phyloP scores from a whole-genome alignment of 129 eudicot genomes.

The Erigeron canadensis region DNA sequence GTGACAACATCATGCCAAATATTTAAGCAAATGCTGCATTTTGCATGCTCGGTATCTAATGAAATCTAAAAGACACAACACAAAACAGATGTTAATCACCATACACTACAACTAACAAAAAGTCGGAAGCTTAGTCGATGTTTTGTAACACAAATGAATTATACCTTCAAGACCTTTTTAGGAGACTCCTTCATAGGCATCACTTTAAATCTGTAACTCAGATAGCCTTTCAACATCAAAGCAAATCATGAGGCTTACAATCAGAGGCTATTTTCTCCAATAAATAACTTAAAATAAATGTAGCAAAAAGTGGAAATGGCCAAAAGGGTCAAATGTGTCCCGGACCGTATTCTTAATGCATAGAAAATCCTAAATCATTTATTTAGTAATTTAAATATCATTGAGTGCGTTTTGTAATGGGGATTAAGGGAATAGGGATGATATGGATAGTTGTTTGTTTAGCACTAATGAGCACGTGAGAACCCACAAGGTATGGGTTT shows the following conservation, averaged over 20 bases:
- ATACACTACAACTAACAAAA: neutral
- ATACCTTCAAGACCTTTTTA: slow-evolving; percentile 56
- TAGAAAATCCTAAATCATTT: neutral
- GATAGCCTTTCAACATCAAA: slow-evolving; percentile 46
- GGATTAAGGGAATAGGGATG: neutral
- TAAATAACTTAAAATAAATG: neutral
- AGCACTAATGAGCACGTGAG: too few species aligned
- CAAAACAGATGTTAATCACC: slow-evolving; percentile 12
- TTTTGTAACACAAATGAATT: slow-evolving; percentile 18
- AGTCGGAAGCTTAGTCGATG: neutral
- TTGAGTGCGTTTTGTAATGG: neutral
- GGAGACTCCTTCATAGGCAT: slow-evolving; percentile 53
- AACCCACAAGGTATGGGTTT: too few species aligned
- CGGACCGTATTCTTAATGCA: neutral
- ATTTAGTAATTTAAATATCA: neutral
- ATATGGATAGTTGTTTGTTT: too few species aligned
- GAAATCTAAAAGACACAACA: slow-evolving; percentile 46
- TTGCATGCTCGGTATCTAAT: slow-evolving; percentile 73
- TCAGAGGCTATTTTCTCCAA: neutral
- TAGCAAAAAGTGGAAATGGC: neutral
- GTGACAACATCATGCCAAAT: slow-evolving; percentile 99
- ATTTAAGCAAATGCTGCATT: slow-evolving; percentile 84
- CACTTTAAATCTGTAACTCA: slow-evolving; percentile 70
- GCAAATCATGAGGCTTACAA: slow-evolving; percentile 13
- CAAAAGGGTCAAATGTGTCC: neutral